Evolutionary conservation across 2,329 filamentous ascomycete species (phyloP).

Genomic region (Nothopassalora personata): DNA sequence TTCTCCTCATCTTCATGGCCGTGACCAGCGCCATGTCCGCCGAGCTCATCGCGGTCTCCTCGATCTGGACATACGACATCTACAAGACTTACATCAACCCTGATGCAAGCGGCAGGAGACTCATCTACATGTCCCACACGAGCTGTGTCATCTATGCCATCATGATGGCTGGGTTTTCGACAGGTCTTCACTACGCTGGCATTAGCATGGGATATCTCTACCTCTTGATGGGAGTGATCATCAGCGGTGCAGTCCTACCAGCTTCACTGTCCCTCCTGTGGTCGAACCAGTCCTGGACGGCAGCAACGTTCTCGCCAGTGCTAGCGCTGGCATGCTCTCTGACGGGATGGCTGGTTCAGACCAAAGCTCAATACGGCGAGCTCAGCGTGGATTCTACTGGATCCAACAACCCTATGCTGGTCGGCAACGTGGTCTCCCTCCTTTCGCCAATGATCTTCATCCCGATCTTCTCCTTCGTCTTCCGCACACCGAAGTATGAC

Average conservation of each 20-base stretch:
- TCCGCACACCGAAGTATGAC: slow-evolving; percentile 74
- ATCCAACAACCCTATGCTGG: slow-evolving; percentile 81
- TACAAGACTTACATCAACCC: slow-evolving; percentile 86
- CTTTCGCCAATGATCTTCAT: slow-evolving; percentile 71
- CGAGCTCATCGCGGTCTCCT: slow-evolving; percentile 80
- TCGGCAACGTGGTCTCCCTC: slow-evolving; percentile 77
- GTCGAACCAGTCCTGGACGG: slow-evolving; percentile 71
- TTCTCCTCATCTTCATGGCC: slow-evolving; percentile 83
- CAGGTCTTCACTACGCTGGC: slow-evolving; percentile 56
- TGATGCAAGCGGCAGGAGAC: slow-evolving; percentile 62
- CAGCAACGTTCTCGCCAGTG: slow-evolving; percentile 64
- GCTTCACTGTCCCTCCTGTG: slow-evolving; percentile 76
- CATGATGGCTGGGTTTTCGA: slow-evolving; percentile 71
- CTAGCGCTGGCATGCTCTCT: slow-evolving; percentile 64
- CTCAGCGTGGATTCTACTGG: slow-evolving; percentile 72
- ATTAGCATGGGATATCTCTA: slow-evolving; percentile 88
- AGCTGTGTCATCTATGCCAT: slow-evolving; percentile 70
- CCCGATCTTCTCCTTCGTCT: slow-evolving; percentile 65
- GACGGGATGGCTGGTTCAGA: slow-evolving; percentile 72
- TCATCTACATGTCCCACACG: slow-evolving; percentile 75
- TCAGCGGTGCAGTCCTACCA: slow-evolving; percentile 70
- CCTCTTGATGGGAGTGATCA: slow-evolving; percentile 86
- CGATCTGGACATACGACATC: slow-evolving; percentile 82
- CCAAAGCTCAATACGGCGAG: slow-evolving; percentile 61
- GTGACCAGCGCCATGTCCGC: slow-evolving; percentile 79